Evolutionary conservation across 306 rosid genomes (phyloP).

Genomic region (Betula pendula): DNA sequence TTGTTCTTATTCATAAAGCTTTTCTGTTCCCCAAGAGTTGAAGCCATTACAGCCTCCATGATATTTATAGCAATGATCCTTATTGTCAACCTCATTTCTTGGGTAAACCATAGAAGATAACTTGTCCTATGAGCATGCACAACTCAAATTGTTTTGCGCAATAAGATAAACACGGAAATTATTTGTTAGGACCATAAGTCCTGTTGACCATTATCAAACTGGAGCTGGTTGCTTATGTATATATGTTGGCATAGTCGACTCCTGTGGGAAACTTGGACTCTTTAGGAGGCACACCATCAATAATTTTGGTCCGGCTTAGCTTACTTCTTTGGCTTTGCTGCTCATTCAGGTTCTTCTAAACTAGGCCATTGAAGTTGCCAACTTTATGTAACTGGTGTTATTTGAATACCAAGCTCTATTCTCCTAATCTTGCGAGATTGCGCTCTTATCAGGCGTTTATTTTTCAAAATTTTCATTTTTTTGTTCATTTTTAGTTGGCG

Average conservation of each 20-base stretch:
- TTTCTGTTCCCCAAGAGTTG: background rate
- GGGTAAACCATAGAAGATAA: background rate
- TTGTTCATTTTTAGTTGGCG: background rate
- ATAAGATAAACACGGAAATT: background rate
- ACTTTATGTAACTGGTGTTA: background rate
- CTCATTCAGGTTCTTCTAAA: background rate
- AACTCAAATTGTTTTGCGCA: background rate
- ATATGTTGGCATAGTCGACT: background rate
- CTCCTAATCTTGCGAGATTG: background rate
- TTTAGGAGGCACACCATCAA: background rate
- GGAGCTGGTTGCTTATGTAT: background rate
- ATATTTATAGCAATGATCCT: background rate
- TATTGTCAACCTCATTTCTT: constrained; percentile 1
- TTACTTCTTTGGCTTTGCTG: background rate
- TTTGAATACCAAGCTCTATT: background rate
- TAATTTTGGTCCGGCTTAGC: background rate
- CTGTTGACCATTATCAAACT: background rate
- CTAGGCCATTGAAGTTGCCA: background rate
- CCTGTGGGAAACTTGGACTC: background rate
- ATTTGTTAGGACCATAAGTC: background rate
- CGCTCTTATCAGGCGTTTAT: background rate
- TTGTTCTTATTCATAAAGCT: background rate
- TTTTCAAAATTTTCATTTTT: background rate
- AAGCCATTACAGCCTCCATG: background rate
- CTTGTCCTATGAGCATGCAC: background rate